A percentile compares a stretch with the other conserved stretches of the same genome.
phyloP scores from a whole-genome alignment of 805 yeast species.

The Saccharomycopsis sp. region DNA sequence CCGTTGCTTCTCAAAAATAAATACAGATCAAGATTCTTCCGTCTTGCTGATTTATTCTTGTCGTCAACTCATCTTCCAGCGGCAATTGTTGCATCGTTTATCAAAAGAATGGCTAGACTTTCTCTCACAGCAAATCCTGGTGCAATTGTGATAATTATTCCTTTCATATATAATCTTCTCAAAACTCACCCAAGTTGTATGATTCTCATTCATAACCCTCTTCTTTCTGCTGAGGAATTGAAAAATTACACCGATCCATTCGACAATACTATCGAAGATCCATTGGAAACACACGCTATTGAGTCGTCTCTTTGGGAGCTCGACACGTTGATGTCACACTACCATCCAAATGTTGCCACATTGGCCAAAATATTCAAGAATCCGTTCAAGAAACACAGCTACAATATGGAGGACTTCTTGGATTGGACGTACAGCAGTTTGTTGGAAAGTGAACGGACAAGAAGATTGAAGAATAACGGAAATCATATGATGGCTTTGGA shows the following conservation, averaged over 20 bases:
- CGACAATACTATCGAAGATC: constrained; percentile 58
- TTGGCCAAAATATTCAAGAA: constrained; percentile 83
- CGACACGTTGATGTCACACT: constrained; percentile 71
- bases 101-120: constrained; percentile 72
- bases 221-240: constrained; percentile 24
- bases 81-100: constrained; percentile 78
- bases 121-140: constrained; percentile 77
- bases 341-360: constrained; percentile 93
- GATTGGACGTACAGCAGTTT: constrained; percentile 79
- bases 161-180: constrained; percentile 84
- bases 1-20: constrained; percentile 69
- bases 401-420: constrained; percentile 88
- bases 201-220: constrained; percentile 62
- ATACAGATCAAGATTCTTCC: constrained; percentile 80
- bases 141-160: constrained; percentile 79
- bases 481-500: constrained; percentile 18
- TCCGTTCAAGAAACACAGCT: constrained; percentile 81
- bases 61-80: constrained; percentile 85
- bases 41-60: constrained; percentile 79
- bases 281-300: constrained; percentile 71
- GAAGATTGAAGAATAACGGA: constrained; percentile 54
- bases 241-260: constrained; percentile 54
- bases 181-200: constrained; percentile 93
- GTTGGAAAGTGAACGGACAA: constrained; percentile 54
- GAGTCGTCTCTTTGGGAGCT: constrained; percentile 91